These are phyloP conservation scores for Cercophora samala DNA, from an alignment of 495 filamentous ascomycete species.

Conservation along the genomic window DNA sequence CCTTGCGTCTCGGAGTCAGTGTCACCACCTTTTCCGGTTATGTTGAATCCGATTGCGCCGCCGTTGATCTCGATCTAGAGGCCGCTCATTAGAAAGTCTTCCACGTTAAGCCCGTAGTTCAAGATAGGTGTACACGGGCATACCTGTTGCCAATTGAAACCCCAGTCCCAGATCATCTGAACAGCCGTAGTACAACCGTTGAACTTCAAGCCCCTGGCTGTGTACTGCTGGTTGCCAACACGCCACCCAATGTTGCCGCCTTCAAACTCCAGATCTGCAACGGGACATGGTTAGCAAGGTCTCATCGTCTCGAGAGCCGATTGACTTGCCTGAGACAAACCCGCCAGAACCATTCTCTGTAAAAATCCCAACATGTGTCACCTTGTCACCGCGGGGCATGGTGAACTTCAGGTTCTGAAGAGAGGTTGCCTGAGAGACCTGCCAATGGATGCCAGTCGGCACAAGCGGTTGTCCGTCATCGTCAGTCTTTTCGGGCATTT, in stretches of 20 bases:
- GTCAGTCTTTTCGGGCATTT: constrained; percentile 20
- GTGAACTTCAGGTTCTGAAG: constrained; percentile 74
- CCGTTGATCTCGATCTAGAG: too few relatives aligned
- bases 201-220: constrained; percentile 80
- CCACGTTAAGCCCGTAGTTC: too few relatives aligned
- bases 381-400: not conserved
- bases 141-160: constrained; percentile 80
- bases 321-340: constrained; percentile 76
- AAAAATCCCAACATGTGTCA: constrained; percentile 61
- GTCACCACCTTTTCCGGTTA: too few relatives aligned
- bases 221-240: constrained; percentile 89
- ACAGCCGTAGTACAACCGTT: constrained; percentile 78
- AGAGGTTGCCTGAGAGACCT: constrained; percentile 88
- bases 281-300: too few relatives aligned
- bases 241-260: constrained; percentile 78
- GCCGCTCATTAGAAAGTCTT: too few relatives aligned
- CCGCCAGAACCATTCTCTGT: constrained; percentile 93
- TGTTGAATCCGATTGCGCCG: too few relatives aligned
- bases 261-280: constrained; percentile 77
- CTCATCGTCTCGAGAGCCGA: too few relatives aligned
- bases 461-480: constrained; percentile 24
- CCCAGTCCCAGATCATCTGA: constrained; percentile 89
- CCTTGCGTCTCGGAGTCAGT: too few relatives aligned
- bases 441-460: constrained; percentile 77
- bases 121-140: too few relatives aligned